Evolutionary conservation across 495 filamentous ascomycete species (phyloP).

Genomic region (Tricharina praecox): DNA sequence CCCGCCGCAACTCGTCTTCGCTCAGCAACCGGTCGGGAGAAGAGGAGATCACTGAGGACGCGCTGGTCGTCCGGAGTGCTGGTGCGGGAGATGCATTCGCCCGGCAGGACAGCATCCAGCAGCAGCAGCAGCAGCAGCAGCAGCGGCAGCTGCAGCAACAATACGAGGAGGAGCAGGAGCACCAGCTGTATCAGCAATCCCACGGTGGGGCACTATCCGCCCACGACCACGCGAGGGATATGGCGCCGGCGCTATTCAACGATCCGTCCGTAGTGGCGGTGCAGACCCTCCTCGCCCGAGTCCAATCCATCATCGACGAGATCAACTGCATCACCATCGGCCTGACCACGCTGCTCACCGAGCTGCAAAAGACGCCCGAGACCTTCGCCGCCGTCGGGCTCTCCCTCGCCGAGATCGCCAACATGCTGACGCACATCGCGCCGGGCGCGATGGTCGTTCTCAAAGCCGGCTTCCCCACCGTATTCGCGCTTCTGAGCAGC

Average conservation of each 20-base stretch:
- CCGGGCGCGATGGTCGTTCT: conserved; percentile 57
- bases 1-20: too few relatives aligned
- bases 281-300: conserved; percentile 10
- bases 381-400: conserved; percentile 88
- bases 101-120: not conserved
- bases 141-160: too few relatives aligned
- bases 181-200: too few relatives aligned
- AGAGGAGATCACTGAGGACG: not conserved
- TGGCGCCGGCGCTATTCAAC: conserved; percentile 17
- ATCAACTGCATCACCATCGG: conserved; percentile 20
- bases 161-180: not conserved
- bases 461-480: conserved; percentile 61
- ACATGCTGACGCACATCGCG: conserved; percentile 64
- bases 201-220: too few relatives aligned
- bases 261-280: conserved; percentile 11
- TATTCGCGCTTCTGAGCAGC: conserved; percentile 71
- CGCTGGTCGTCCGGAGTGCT: not conserved
- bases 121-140: too few relatives aligned
- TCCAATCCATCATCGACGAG: conserved; percentile 24
- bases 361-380: conserved; percentile 77
- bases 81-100: conserved; percentile 3
- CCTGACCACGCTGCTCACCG: conserved; percentile 55
- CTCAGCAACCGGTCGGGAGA: too few relatives aligned
- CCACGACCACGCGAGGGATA: conserved; percentile 13
- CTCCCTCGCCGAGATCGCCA: conserved; percentile 78